Evolutionary conservation across 331 rosid genomes (phyloP).

Genomic region (Quercus lobata): DNA sequence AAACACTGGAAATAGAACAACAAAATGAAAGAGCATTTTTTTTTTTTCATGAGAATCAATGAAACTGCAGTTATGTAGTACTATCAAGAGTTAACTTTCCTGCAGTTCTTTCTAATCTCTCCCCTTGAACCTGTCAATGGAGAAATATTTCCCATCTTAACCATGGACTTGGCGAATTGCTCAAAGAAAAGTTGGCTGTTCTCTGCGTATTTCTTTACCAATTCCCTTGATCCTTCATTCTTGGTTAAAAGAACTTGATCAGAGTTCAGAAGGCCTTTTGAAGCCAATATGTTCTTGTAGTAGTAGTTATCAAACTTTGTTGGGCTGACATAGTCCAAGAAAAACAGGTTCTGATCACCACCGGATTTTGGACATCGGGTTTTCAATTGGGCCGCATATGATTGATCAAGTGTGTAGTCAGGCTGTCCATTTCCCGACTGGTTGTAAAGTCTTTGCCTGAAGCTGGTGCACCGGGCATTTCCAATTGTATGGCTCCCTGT

Average conservation of each 20-base stretch:
- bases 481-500: slow-evolving; percentile 94
- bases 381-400: slow-evolving; percentile 56
- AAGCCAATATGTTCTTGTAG: slow-evolving; percentile 73
- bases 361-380: slow-evolving; percentile 70
- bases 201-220: slow-evolving; percentile 70
- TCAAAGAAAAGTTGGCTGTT: slow-evolving; percentile 52
- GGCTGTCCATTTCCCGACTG: slow-evolving; percentile 68
- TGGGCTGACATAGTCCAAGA: slow-evolving; percentile 73
- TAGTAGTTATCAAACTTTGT: slow-evolving; percentile 70
- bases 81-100: slow-evolving; percentile 42
- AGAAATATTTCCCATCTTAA: slow-evolving; percentile 88
- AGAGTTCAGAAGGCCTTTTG: slow-evolving; percentile 73
- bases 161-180: slow-evolving; percentile 80
- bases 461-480: slow-evolving; percentile 73
- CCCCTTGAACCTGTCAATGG: slow-evolving; percentile 78
- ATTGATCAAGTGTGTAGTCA: slow-evolving; percentile 57
- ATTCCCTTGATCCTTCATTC: slow-evolving; percentile 43
- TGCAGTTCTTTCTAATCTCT: slow-evolving; percentile 69
- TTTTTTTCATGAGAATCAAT: background rate
- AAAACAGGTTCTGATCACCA: slow-evolving; percentile 72
- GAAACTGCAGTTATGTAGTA: slow-evolving; percentile 4
- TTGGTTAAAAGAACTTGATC: slow-evolving; percentile 67
- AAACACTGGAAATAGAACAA: slow-evolving; percentile 5
- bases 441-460: slow-evolving; percentile 93
- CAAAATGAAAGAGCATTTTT: background rate